Percentiles rank a stretch among this genome's conserved stretches.
Conservation (phyloP, 176 grass and related monocot genomes). For the Oropetium thomaeum region DNA sequence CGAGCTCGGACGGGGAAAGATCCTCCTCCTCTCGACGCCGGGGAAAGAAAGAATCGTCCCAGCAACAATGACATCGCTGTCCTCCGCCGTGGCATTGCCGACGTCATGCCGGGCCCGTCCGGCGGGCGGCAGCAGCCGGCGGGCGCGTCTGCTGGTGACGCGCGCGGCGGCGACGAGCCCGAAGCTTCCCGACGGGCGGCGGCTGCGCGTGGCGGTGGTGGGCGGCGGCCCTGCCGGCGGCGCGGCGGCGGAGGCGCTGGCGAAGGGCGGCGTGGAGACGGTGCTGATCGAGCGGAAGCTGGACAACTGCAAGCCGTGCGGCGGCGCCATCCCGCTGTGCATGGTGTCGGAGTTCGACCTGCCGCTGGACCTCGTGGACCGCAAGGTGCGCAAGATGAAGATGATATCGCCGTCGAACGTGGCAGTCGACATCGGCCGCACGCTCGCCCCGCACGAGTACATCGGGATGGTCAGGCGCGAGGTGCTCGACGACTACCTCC, state of each 20-base stretch:
- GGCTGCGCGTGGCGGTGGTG: constrained; percentile 79
- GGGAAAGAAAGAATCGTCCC: neutral
- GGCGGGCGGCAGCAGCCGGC: constrained; percentile 17
- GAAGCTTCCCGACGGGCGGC: constrained; percentile 54
- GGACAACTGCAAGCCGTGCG: constrained; percentile 99
- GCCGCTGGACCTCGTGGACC: constrained; percentile 86
- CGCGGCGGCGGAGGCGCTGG: constrained; percentile 76
- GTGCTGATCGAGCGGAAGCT: constrained; percentile 93
- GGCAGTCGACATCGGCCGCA: constrained; percentile 91
- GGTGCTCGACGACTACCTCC: constrained; percentile 90
- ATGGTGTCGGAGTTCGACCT: constrained; percentile 97
- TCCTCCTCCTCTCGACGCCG: neutral
- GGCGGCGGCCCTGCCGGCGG: constrained; percentile 81
- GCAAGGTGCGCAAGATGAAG: constrained; percentile 95
- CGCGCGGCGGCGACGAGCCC: constrained; percentile 61
- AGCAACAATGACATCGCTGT: constrained; percentile 66
- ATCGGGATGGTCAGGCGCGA: constrained; percentile 96
- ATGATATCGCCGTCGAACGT: constrained; percentile 99
- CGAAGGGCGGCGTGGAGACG: constrained; percentile 94
- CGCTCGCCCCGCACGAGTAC: constrained; percentile 79
- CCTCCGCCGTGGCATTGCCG: constrained; percentile 45
- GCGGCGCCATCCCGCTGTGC: constrained; percentile 94
- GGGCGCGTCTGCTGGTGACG: constrained; percentile 20
- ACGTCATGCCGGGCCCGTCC: constrained; percentile 36
- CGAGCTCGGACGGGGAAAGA: constrained; percentile 26